Conservation (phyloP, 768 basidiomycete species). For the Tylopilus sp. region DNA sequence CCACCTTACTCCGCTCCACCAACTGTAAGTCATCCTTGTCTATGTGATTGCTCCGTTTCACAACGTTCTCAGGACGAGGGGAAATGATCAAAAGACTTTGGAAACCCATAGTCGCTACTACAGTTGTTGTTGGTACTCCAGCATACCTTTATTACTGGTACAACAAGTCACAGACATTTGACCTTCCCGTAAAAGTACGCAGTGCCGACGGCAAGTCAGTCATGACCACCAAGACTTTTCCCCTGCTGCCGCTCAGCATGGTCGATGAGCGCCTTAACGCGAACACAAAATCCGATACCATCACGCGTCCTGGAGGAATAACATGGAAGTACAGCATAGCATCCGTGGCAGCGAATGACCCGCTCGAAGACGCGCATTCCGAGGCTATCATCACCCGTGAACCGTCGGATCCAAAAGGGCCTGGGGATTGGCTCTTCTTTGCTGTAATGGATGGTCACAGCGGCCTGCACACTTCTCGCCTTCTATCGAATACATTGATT, state of each 20-base stretch:
- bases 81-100: conserved; percentile 62
- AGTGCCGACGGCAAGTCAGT: conserved; percentile 57
- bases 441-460: conserved; percentile 90
- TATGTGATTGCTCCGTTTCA: not conserved
- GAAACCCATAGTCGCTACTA: conserved; percentile 61
- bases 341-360: conserved; percentile 78
- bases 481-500: conserved; percentile 81
- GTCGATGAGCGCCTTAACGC: conserved; percentile 58
- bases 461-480: conserved; percentile 77
- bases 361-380: conserved; percentile 87
- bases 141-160: conserved; percentile 57
- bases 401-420: conserved; percentile 50
- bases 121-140: conserved; percentile 53
- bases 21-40: not conserved
- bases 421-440: conserved; percentile 80
- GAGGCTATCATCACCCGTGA: conserved; percentile 65
- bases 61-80: not conserved
- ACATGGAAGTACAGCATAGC: conserved; percentile 79
- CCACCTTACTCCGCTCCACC: no score
- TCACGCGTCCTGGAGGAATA: conserved; percentile 50
- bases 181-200: conserved; percentile 50
- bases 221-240: conserved; percentile 50
- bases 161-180: conserved; percentile 50
- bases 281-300: conserved; percentile 44
- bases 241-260: conserved; percentile 51